Base-by-base conservation (phyloP, 2,329 filamentous ascomycete species). In the Magnaporthales sp. region DNA sequence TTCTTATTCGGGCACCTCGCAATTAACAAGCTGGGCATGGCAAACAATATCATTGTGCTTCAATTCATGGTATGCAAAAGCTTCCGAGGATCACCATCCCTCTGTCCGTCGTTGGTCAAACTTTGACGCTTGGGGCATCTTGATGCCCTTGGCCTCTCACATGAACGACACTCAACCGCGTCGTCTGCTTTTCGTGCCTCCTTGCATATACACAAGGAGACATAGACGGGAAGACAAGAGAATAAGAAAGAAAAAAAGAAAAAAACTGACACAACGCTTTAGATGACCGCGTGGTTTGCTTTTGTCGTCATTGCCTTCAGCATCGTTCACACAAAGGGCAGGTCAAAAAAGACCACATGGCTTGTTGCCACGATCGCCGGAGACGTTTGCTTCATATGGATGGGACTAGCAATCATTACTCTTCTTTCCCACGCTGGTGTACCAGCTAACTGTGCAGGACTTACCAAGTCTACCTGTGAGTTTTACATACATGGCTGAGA, bases 41-140 rank as follows among this genome's bases (percentile, higher is more conserved):
- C 74, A 9, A 30, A 69, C 1, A 70, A 68, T 19, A 74, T 78
- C 72, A 67, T 74, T 26, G 67, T 73, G 10, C 67, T 78, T 26
- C 75, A 78, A 70, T 67, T 76, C 64, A 68, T 79, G 74, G 77
- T 79, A 71, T 68, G 75, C 72, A 22, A 46, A 31, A 19, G 1
- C 26, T 27, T 8, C 60, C 11, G 15, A 29, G 27, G 27, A 13
- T 13, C 60, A 62, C 30, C 26, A 30, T 6, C 27, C 31, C 51
- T 26, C 54, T 51, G 24, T 26, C 54, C 54, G 54, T 58, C 54
- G n/a, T 58, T 58, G 54, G 54, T 58, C 22, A 58, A 26, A 24
- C 11, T 24, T 58, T 26, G 22, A 26, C 22, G 54, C 54, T 24
- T 58, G n/a, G 54, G 54, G 22, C 54, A 22, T 26, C 22, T 26